Evolutionary conservation across 257 asterid genomes (phyloP), one percentile per base, ranked within the genome.

Genomic region (Jasminum sambac): DNA sequence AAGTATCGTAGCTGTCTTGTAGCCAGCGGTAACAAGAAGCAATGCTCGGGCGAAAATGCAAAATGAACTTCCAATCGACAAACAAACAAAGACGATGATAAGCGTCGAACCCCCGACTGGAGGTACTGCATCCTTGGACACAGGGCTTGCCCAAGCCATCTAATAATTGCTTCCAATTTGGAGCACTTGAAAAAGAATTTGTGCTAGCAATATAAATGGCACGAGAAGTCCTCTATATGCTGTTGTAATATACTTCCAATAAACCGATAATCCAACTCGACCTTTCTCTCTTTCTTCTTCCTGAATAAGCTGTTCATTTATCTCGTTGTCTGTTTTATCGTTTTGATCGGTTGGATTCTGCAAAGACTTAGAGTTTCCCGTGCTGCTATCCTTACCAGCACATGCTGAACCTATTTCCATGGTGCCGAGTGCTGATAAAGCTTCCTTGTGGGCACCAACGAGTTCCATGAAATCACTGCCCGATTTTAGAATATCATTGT

Each of bases 111-210:
- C 58, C 10, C 78, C 79, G 57, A 93, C 97, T 1, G 77, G 90
- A 72, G 96, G 78, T 8, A 83, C 64, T 7, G 70, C 87, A 72
- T 76, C 88, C 75, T 79, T 68, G 0, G 98, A 90, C 40, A 93
- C 90, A 0, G 98, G 98, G 40, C 97, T 90, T 46, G 98, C 98
- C 96, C 94, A 93, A 39, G 97, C 92, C 98, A 93, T 93, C 98
- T 96, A 93, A 65, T 90, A 93, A 75, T 90, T 93, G 92, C 98
- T 93, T 59, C 91, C 94, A 26, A 93, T 89, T 78, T 93, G 97
- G 77, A 93, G 87, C 34, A 71, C 14, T 71, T 90, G 94, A 76
- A 90, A 89, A 52, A 88, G 19, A 63, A 79, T 26, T 69, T 90
- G 97, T 40, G 91, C 86, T 63, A 90, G 72, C 69, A 93, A 63